A percentile compares a stretch with the other conserved stretches of the same genome.
These are phyloP conservation scores for Calonectria leucothoes DNA, from an alignment of 2,329 filamentous ascomycete species.

Conservation along the genomic window DNA sequence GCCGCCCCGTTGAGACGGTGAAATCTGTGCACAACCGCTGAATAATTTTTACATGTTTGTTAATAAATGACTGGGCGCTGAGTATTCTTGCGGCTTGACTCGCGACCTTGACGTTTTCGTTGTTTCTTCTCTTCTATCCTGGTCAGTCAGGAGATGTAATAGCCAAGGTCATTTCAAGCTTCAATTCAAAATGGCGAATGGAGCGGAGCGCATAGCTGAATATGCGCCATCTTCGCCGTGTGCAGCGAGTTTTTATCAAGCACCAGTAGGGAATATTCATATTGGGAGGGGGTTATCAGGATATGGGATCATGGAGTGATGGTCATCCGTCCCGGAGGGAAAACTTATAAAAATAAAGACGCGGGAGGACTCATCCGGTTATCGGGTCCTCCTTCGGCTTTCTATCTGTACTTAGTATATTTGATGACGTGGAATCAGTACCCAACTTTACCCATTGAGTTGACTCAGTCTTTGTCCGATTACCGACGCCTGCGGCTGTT, in stretches of 20 bases:
- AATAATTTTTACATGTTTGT: slow-evolving; percentile 27
- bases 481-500: not conserved
- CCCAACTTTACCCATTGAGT: not conserved
- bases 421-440: not conserved
- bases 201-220: slow-evolving; percentile 24
- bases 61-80: slow-evolving; percentile 28
- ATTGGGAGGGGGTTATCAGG: not conserved
- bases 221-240: slow-evolving; percentile 10
- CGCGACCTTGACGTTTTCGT: slow-evolving; percentile 30
- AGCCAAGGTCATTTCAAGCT: slow-evolving; percentile 7
- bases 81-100: slow-evolving; percentile 25
- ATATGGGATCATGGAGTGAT: not conserved
- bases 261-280: slow-evolving; percentile 18
- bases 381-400: not conserved
- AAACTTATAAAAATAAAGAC: slow-evolving; percentile 12
- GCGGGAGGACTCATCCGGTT: not conserved
- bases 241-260: slow-evolving; percentile 34
- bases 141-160: not conserved
- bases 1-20: slow-evolving; percentile 36
- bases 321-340: slow-evolving; percentile 11
- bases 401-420: slow-evolving; percentile 1
- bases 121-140: slow-evolving; percentile 20
- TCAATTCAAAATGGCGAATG: slow-evolving; percentile 17
- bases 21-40: slow-evolving; percentile 17
- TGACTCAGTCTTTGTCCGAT: not conserved